Evolutionary conservation across 441 rosid species (phyloP), one percentile per base, ranked within the genome.

Genomic region (Viola pubescens): DNA sequence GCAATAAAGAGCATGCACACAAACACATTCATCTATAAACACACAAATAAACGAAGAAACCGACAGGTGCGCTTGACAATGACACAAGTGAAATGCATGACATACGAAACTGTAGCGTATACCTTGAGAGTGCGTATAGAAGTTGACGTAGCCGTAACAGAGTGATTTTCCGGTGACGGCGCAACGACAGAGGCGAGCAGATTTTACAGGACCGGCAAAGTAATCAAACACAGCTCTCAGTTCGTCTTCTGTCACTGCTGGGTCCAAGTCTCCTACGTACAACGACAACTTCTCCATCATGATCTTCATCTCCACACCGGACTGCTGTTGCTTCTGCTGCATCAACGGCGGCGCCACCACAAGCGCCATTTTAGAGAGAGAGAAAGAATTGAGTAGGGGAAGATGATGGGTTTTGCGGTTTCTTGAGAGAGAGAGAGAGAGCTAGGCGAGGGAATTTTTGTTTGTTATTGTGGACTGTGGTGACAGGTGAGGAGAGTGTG

Each of bases 191-290:
- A 80, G 37, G n/a, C 77, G 77, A 42, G 79, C 47, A 50, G 76
- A 75, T 59, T 12, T 37, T 42, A 78, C 6, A 53, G 67, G 70
- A 4, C 70, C 74, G 4, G 63, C 37, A 9, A 5, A 42, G 13
- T 48, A 8, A 70, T 26, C 34, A 26, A 82, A 80, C 45, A 53
- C 70, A 2, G 37, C 49, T 3, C 19, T 0, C 59, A 80, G 77
- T 56, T 83, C 82, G 6, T 9, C 7, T 65, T 72, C 76, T 4
- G 71, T 72, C n/a, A 74, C 76, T n/a, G 58, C 69, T 0, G 79
- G 73, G 72, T 71, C 68, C 57, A 82, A 74, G 58, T 80, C 85
- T 37, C 88, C 85, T 9, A 80, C 85, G 72, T 83, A 80, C 4
- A 80, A 69, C 3, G 85, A 74, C 11, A 60, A 45, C 40, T 52